Base-by-base conservation (phyloP, 2,329 filamentous ascomycete genomes). In the Pleomassaria siparia region DNA sequence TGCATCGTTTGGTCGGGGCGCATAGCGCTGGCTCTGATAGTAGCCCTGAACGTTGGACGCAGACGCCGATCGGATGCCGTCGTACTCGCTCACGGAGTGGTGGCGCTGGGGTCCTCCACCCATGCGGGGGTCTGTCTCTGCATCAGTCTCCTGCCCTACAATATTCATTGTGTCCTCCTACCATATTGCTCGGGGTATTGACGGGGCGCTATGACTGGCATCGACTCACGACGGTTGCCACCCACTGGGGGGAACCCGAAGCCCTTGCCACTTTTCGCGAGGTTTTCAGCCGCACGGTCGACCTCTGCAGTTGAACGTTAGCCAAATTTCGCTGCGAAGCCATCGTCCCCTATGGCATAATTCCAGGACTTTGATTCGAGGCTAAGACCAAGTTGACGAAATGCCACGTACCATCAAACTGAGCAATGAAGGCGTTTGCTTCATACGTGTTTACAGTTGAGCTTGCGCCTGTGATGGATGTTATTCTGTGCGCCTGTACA, bases 201-300 rank as follows among this genome's bases (percentile, higher is more conserved):
- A 66, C 78, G 80, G 49, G 76, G 75, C 58, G 75, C 78, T 74
- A 83, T 77, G 71, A 83, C 76, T 58, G 83, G 81, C 81, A 86
- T 80, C 49, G 84, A 95, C 76, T 96, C 89, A 80, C 91, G 88
- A 73, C 94, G 89, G 64, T 78, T 82, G 79, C 66, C 76, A 75
- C 66, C 80, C 54, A 59, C 58, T 57, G 49, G 63, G 55, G 33
- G 63, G 60, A 62, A 58, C 21, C 66, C 84, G 74, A 92, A 94
- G 76, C 91, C 86, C 79, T 97, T 97, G 66, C 91, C 91, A 72
- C 91, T 96, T 81, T 97, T 97, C 66, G 92, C 82, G 51, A 99
- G 82, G 73, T 97, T 97, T 67, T 97, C 94, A 66, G 92, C 85
- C 60, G 92, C 92, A 70, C 92, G 87, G 59, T 97, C 94, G 63